Evolutionary conservation across 768 basidiomycete species (phyloP).

Genomic region (Dentipellis sp.): DNA sequence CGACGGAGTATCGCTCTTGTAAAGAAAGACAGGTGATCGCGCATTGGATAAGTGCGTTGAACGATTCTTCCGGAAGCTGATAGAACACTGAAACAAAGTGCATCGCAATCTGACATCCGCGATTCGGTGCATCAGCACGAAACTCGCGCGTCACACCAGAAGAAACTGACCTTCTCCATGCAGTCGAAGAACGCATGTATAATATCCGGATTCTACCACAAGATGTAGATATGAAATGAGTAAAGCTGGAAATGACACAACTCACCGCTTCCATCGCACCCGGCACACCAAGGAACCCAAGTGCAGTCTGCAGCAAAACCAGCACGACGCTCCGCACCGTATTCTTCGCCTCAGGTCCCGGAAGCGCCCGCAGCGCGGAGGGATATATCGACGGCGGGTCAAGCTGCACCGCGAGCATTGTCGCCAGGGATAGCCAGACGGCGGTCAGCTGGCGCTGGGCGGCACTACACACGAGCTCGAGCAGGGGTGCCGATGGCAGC

Average conservation of each 20-base stretch:
- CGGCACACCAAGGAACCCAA: slow-evolving; percentile 42
- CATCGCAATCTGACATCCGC: slow-evolving; percentile 30
- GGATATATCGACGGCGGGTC: slow-evolving; percentile 55
- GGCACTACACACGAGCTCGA: slow-evolving; percentile 71
- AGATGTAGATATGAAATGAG: neutral
- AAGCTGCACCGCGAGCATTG: slow-evolving; percentile 73
- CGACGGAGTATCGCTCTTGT: slow-evolving; percentile 81
- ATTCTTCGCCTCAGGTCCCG: slow-evolving; percentile 43
- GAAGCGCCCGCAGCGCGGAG: slow-evolving; percentile 39
- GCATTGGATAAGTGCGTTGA: slow-evolving; percentile 64
- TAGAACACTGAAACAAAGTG: slow-evolving; percentile 56
- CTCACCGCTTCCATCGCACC: slow-evolving; percentile 67
- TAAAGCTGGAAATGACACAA: slow-evolving; percentile 4
- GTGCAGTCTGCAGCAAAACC: slow-evolving; percentile 47
- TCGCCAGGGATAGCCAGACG: slow-evolving; percentile 78
- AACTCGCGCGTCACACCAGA: neutral
- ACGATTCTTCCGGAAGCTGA: slow-evolving; percentile 48
- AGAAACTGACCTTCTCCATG: slow-evolving; percentile 55
- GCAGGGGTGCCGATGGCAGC: slow-evolving; percentile 69
- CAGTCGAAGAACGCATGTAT: slow-evolving; percentile 85
- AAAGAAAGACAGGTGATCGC: slow-evolving; percentile 56
- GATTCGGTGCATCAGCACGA: neutral
- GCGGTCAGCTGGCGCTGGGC: slow-evolving; percentile 65
- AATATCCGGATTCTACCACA: slow-evolving; percentile 75
- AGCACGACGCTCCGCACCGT: slow-evolving; percentile 49